Conservation (phyloP, 371 early-diverging fungal species). For the Mucor velutinosus region DNA sequence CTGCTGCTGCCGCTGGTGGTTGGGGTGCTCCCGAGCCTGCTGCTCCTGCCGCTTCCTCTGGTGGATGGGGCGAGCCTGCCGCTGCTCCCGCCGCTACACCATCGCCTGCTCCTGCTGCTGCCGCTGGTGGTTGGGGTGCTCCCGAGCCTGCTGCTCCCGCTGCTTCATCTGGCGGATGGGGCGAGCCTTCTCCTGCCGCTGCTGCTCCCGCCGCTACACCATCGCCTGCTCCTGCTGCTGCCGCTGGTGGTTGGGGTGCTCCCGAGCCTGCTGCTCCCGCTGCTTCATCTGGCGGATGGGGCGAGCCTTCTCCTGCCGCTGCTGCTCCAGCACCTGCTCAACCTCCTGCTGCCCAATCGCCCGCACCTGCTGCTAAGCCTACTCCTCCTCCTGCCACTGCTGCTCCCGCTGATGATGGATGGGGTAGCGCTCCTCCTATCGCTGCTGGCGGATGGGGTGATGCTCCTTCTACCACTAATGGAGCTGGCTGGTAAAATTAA, state of each 20-base stretch:
- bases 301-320: constrained; percentile 22
- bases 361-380: constrained; percentile 14
- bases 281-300: constrained; percentile 41
- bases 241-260: too few species aligned
- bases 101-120: constrained; percentile 9
- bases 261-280: constrained; percentile 18
- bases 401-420: constrained; percentile 34
- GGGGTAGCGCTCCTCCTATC: constrained; percentile 35
- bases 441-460: constrained; percentile 42
- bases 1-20: too few species aligned
- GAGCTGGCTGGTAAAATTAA: constrained; percentile 32
- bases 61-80: constrained; percentile 42
- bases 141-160: constrained; percentile 19
- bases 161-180: constrained; percentile 39
- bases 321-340: constrained; percentile 18
- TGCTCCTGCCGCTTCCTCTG: constrained; percentile 29
- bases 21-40: too few species aligned
- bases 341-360: constrained; percentile 16
- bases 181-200: constrained; percentile 22
- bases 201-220: constrained; percentile 16
- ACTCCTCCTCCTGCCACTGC: constrained; percentile 29
- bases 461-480: constrained; percentile 21
- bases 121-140: too few species aligned
- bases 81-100: constrained; percentile 16
- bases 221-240: constrained; percentile 6